A percentile compares a stretch with the other conserved stretches of the same genome.
phyloP scores from a whole-genome alignment of 495 filamentous ascomycete species.

The Penicillium bialowiezense region DNA sequence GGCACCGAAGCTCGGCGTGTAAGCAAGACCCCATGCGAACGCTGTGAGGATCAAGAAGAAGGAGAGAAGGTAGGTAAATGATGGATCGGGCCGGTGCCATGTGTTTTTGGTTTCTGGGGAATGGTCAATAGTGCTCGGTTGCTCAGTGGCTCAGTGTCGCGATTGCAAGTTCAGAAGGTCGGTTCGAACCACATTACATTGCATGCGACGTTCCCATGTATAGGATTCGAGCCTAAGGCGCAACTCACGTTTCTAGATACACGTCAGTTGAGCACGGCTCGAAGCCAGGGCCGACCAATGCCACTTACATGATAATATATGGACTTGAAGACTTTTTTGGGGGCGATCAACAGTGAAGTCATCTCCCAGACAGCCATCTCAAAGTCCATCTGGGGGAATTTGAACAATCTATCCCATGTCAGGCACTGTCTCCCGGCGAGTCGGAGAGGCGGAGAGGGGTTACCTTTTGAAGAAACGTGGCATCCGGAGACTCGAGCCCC shows the following conservation, averaged over 20 bases:
- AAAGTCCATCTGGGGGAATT: slow-evolving; percentile 69
- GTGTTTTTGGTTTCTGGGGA: slow-evolving; percentile 70
- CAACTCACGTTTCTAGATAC: slow-evolving; percentile 58
- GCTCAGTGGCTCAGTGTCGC: too few relatives aligned
- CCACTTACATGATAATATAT: slow-evolving; percentile 70
- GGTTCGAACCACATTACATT: too few relatives aligned
- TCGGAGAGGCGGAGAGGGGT: neutral
- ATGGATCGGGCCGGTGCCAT: slow-evolving; percentile 73
- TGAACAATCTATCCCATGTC: slow-evolving; percentile 51
- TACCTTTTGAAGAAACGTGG: slow-evolving; percentile 56
- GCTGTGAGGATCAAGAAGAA: slow-evolving; percentile 72
- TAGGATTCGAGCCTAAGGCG: too few relatives aligned
- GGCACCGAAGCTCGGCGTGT: slow-evolving; percentile 52
- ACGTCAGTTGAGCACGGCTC: slow-evolving; percentile 13
- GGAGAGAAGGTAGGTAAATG: slow-evolving; percentile 74
- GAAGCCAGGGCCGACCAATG: neutral
- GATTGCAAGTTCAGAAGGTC: too few relatives aligned
- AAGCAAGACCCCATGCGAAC: slow-evolving; percentile 71
- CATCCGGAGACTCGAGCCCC: slow-evolving; percentile 53
- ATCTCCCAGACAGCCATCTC: slow-evolving; percentile 81
- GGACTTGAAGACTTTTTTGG: slow-evolving; percentile 73
- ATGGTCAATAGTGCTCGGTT: slow-evolving; percentile 10
- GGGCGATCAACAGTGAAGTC: slow-evolving; percentile 68
- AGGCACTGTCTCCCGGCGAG: neutral
- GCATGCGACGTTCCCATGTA: too few relatives aligned